Base-by-base conservation (phyloP, 176 grass and related monocot species). In the Ensete glaucum region DNA sequence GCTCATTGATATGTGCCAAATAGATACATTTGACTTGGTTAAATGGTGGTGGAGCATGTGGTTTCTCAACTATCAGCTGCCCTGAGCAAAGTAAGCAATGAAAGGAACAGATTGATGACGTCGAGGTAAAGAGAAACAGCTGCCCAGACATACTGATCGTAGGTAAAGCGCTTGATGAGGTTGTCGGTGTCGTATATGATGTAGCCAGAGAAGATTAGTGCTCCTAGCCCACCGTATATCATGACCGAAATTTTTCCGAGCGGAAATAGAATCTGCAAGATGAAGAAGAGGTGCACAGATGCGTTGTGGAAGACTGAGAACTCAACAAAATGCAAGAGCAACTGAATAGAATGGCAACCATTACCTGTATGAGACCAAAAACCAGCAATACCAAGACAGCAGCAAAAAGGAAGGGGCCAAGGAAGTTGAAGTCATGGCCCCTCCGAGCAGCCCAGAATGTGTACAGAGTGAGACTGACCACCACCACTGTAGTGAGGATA, bases 101-200 rank as follows among this genome's bases (percentile, higher is more conserved):
- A 67, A 75, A 96, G 85, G 64, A 96, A 92, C 20, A 96, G 87
- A 84, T 92, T 96, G 85, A 96, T 82, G 60, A 92, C 27, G 25
- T 96, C 89, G 2, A 96, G 87, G 81, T 92, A 96, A 22, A 96
- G 87, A 1, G 79, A 73, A 59, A 90, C 85, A 0, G 93, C 83
- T 0, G 93, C 93, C 87, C 89, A 96, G 73, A 96, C 84, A 19
- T 96, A 96, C 58, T 96, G 81, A 15, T 96, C 92, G 1, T 96
- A 96, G 0, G 86, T 81, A 80, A 76, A 91, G 21, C 89, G 86
- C 82, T 84, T 96, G 80, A 96, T 96, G 74, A 96, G 76, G 76
- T 96, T 96, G 83, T 96, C 79, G 0, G 92, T 96, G 83, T 96
- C 92, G 12, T 96, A 92, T 73, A 96, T 64, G n/a, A 96, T 82